phyloP scores from a whole-genome alignment of 2,329 filamentous ascomycete genomes.

The Scorias spongiosa region DNA sequence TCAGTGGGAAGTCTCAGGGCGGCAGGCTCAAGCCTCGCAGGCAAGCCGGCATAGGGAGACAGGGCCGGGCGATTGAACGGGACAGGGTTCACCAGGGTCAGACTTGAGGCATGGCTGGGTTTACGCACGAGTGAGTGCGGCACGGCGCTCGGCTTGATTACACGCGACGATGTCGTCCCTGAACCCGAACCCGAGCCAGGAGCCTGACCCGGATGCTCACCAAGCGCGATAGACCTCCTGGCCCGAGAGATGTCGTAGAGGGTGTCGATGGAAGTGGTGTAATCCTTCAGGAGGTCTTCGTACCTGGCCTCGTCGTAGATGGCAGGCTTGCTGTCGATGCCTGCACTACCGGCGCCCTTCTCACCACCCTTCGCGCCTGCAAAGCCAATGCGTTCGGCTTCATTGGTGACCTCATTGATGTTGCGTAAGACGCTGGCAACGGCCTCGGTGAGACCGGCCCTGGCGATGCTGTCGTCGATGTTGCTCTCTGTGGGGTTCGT shows the following conservation, averaged over 20 bases:
- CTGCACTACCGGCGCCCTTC: slow-evolving; percentile 11
- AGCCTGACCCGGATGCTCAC: slow-evolving; percentile 17
- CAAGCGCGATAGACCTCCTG: slow-evolving; percentile 31
- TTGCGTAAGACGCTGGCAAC: slow-evolving; percentile 66
- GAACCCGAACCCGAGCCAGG: neutral
- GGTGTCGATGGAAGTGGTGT: slow-evolving; percentile 65
- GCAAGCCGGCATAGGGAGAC: slow-evolving; percentile 22
- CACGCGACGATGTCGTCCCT: too few relatives aligned
- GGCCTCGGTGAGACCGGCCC: slow-evolving; percentile 57
- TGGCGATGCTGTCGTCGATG: slow-evolving; percentile 55
- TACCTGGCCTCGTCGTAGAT: slow-evolving; percentile 50
- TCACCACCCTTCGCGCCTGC: slow-evolving; percentile 14
- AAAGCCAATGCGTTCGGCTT: slow-evolving; percentile 55
- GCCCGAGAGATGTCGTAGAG: slow-evolving; percentile 62
- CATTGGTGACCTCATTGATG: slow-evolving; percentile 64
- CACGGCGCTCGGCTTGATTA: slow-evolving; percentile 3
- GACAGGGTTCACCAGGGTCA: slow-evolving; percentile 27
- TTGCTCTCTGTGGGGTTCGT: slow-evolving; percentile 39
- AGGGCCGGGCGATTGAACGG: slow-evolving; percentile 14
- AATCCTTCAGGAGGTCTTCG: slow-evolving; percentile 56
- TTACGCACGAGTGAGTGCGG: slow-evolving; percentile 6
- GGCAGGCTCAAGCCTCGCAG: slow-evolving; percentile 28
- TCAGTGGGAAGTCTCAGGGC: slow-evolving; percentile 31
- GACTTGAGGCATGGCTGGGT: slow-evolving; percentile 20
- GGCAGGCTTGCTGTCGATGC: slow-evolving; percentile 38